phyloP scores from a whole-genome alignment of 257 asterid genomes.

The Anisodus tanguticus region DNA sequence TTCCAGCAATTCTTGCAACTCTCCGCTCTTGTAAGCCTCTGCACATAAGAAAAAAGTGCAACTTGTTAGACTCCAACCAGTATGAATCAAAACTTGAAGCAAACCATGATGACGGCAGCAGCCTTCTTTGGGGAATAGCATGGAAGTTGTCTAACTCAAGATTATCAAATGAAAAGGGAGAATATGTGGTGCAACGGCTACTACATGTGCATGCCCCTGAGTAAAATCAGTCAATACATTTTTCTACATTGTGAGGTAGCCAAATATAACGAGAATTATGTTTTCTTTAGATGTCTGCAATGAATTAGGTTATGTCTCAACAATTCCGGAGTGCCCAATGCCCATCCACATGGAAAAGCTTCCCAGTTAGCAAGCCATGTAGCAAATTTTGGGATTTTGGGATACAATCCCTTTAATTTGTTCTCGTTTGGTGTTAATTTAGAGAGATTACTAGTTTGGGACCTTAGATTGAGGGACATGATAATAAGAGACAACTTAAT shows the following conservation, averaged over 20 bases:
- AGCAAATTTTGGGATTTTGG: background rate
- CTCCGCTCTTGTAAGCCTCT: slow-evolving; percentile 77
- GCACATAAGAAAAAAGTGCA: slow-evolving; percentile 40
- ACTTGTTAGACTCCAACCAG: slow-evolving; percentile 26
- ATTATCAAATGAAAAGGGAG: background rate
- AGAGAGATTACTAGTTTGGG: background rate
- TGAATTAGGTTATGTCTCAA: background rate
- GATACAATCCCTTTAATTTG: background rate
- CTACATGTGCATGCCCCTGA: slow-evolving; percentile 5
- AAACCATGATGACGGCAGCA: background rate
- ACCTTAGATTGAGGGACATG: background rate
- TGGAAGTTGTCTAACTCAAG: background rate
- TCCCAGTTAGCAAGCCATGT: background rate
- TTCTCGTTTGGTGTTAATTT: background rate
- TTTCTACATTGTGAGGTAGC: background rate
- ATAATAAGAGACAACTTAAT: background rate
- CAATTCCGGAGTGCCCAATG: background rate
- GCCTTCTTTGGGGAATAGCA: background rate
- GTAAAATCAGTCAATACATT: background rate
- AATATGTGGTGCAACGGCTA: background rate
- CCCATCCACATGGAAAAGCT: background rate
- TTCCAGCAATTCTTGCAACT: slow-evolving; percentile 70
- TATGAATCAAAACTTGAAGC: background rate
- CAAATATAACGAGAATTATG: background rate
- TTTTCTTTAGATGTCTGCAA: background rate